Evolutionary conservation across 345 rosid species (phyloP).

Genomic region (Eucalyptus sp.): DNA sequence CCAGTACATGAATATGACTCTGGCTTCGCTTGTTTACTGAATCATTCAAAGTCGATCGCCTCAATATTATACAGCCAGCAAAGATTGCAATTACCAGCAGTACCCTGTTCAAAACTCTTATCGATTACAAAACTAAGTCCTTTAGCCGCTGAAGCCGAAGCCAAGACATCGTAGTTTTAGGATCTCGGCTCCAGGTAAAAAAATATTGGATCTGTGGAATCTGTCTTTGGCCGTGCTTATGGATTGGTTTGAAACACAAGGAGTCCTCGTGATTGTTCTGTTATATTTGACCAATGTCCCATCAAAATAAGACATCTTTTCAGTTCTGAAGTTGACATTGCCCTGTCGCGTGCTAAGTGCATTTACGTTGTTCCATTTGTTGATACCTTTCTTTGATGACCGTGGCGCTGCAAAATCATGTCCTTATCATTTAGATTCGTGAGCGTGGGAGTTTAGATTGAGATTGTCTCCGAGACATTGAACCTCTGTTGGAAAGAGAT

Average conservation of each 20-base stretch:
- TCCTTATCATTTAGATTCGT: neutral
- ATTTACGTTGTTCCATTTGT: neutral
- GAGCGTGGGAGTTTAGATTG: neutral
- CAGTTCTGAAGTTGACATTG: neutral
- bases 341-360: neutral
- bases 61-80: neutral
- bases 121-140: neutral
- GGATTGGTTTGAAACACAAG: neutral
- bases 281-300: neutral
- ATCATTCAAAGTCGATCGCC: neutral
- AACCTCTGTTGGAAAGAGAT: neutral
- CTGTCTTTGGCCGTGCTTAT: neutral
- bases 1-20: neutral
- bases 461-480: neutral
- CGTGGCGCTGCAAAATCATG: neutral
- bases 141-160: neutral
- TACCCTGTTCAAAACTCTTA: neutral
- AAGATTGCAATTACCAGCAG: neutral
- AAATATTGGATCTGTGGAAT: rapidly evolving
- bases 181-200: neutral
- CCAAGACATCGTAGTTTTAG: neutral
- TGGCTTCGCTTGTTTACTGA: neutral
- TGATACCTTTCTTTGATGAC: neutral
- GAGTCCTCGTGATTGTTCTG: neutral
- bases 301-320: neutral